phyloP scores from a whole-genome alignment of 805 yeast genomes.

The Cyberlindnera maritima region DNA sequence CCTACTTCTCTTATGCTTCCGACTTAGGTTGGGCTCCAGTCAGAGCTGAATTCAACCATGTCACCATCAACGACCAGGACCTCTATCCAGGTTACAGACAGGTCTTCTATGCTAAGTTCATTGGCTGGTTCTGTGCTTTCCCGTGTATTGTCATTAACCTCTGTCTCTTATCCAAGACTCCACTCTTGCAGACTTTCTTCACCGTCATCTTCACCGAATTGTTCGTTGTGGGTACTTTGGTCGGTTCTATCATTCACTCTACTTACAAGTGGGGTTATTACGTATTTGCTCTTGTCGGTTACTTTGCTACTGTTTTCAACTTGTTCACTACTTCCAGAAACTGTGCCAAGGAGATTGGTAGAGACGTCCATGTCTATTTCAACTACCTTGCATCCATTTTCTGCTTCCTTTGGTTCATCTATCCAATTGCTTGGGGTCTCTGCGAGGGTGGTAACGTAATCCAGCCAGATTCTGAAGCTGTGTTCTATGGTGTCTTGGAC shows the following conservation, averaged over 20 bases:
- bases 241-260: conserved; percentile 53
- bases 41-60: conserved; percentile 44
- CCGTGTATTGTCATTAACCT: conserved; percentile 17
- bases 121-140: conserved; percentile 57
- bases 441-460: conserved; percentile 54
- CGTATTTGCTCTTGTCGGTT: conserved; percentile 35
- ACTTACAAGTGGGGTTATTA: conserved; percentile 70
- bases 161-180: conserved; percentile 37
- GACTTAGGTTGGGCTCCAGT: conserved; percentile 53
- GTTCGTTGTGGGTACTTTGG: conserved; percentile 43
- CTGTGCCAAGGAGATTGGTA: conserved; percentile 6
- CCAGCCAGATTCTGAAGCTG: conserved; percentile 51
- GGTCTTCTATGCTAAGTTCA: conserved; percentile 51
- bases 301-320: conserved; percentile 26
- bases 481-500: conserved; percentile 51
- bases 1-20: conserved; percentile 56
- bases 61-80: conserved; percentile 41
- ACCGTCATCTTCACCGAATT: conserved; percentile 14
- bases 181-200: conserved; percentile 44
- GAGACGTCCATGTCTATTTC: conserved; percentile 27
- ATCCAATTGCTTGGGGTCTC: conserved; percentile 41
- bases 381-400: conserved; percentile 37
- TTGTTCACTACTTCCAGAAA: conserved; percentile 12
- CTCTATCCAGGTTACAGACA: conserved; percentile 42
- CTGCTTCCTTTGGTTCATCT: conserved; percentile 30